Base-by-base conservation (phyloP, 2,329 filamentous ascomycete species). In the Aschersonia sp. region DNA sequence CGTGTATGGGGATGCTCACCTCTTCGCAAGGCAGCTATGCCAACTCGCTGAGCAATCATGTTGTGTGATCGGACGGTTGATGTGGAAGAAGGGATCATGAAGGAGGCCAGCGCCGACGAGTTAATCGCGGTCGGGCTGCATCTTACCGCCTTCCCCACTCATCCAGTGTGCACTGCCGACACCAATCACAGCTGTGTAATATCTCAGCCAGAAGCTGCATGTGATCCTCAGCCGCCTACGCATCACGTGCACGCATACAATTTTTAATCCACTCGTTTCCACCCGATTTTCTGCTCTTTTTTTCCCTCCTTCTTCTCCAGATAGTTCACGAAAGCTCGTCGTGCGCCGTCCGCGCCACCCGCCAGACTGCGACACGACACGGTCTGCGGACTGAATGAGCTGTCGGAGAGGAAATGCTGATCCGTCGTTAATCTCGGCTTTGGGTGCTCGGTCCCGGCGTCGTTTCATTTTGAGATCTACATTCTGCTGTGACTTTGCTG, bases 381-480 rank as follows among this genome's bases (percentile, higher is more conserved):
- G 20, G 20, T 20, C 20, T 20, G 20, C 40, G 7, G 40, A 38
- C 35, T 20, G 40, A 28, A 56, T 56, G 63, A 59, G 60, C 59
- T 56, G 59, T 69, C 65, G 65, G 58, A 74, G 71, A 74, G 70
- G 31, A 32, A 60, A 58, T 58, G 61, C 58, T 52, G 70, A 72
- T 74, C 72, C 69, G 65, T 74, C 71, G 71, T 75, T 75, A 75
- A 75, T 75, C 72, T 70, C 72, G 69, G 64, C 69, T 66, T 56
- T 66, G 66, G 66, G 64, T 64, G 60, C 50, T 53, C 48, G 57
- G 65, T 75, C 71, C 69, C 67, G 62, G 63, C 68, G 65, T 63
- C 67, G 72, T 75, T 75, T 75, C 72, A 75, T 73, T 72, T 67
- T 66, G 71, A 72, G 72, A 75, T 75, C 72, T 73, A 75, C 72